A percentile compares a stretch with the other conserved stretches of the same genome.
phyloP scores from a whole-genome alignment of 805 yeast species.

The Pichia californica region DNA sequence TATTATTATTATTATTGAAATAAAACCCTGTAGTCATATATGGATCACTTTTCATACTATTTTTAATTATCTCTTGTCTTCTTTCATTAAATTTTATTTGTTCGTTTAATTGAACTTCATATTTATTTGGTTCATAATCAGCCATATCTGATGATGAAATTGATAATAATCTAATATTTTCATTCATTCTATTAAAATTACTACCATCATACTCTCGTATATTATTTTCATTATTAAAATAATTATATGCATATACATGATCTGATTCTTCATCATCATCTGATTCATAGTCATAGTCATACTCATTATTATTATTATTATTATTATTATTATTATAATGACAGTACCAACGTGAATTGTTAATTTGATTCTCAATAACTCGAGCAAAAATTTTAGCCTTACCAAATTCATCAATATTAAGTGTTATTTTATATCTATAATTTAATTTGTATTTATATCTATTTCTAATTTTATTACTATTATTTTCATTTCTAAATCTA shows the following conservation, averaged over 20 bases:
- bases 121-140: background rate
- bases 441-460: background rate
- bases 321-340: too few species aligned
- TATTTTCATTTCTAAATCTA: too few species aligned
- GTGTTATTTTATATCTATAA: conserved; percentile 4
- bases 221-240: background rate
- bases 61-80: conserved; percentile 1
- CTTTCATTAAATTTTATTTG: background rate
- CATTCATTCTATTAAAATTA: background rate
- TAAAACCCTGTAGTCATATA: too few species aligned
- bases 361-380: conserved; percentile 7
- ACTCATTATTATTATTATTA: background rate
- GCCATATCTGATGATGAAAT: background rate
- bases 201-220: too few species aligned
- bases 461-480: background rate
- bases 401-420: conserved; percentile 8
- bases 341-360: too few species aligned
- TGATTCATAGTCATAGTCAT: too few species aligned
- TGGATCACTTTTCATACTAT: conserved; percentile 9
- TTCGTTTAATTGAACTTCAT: conserved; percentile 2
- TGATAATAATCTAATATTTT: background rate
- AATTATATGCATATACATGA: too few species aligned
- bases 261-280: too few species aligned
- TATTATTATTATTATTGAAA: background rate
- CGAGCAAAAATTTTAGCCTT: conserved; percentile 6